These are phyloP conservation scores for Hypoxylon sp. DNA, from an alignment of 2,329 filamentous ascomycete genomes.

Conservation along the genomic window DNA sequence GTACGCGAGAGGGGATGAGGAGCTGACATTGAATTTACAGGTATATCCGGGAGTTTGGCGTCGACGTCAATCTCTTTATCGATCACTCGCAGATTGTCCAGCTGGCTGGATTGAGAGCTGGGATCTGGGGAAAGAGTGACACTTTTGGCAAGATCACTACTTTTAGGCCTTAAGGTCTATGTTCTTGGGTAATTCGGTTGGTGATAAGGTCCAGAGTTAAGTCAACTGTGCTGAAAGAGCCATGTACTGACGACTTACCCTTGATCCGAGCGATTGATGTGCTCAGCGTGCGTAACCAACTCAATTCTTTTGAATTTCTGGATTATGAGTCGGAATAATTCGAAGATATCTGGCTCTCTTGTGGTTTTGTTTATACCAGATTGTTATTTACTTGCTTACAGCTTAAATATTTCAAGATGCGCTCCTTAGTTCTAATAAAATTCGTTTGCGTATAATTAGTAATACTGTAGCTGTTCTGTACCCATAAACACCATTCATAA, in stretches of 20 bases:
- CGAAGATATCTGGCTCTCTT: not conserved
- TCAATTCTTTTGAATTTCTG: not conserved
- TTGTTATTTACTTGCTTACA: not conserved
- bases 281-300: not conserved
- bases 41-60: constrained; percentile 67
- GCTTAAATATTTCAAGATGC: no score
- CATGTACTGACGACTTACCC: not conserved
- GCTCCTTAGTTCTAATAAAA: no score
- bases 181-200: not conserved
- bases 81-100: constrained; percentile 72
- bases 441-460: no score
- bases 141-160: constrained; percentile 68
- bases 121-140: constrained; percentile 70
- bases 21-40: constrained; percentile 13
- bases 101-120: constrained; percentile 64
- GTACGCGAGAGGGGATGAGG: not conserved
- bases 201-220: not conserved
- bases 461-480: no score
- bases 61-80: constrained; percentile 71
- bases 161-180: constrained; percentile 41
- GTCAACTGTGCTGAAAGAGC: not conserved
- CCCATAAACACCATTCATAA: no score
- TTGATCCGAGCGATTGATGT: not conserved
- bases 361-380: not conserved
- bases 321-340: not conserved